Conservation (phyloP, 2,329 filamentous ascomycete species). For the Parastagonospora avenae region DNA sequence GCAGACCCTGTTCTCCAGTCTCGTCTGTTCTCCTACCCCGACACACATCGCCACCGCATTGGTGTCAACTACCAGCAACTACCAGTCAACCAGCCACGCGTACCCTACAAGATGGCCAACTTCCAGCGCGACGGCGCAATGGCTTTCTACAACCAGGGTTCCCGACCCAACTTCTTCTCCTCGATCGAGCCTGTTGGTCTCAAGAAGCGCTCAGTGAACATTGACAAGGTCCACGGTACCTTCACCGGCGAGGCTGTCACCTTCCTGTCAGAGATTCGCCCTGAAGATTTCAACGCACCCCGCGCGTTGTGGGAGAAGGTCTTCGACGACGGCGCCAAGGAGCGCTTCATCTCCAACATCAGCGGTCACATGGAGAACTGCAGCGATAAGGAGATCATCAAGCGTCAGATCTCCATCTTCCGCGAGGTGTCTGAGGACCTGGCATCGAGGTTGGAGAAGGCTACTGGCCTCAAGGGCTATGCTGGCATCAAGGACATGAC, state of each 20-base stretch:
- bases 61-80: slow-evolving; percentile 65
- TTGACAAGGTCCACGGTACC: slow-evolving; percentile 57
- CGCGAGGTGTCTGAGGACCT: slow-evolving; percentile 65
- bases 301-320: slow-evolving; percentile 66
- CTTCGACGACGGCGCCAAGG: slow-evolving; percentile 62
- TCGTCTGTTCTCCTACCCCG: slow-evolving; percentile 73
- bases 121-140: slow-evolving; percentile 76
- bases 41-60: slow-evolving; percentile 65
- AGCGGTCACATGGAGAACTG: slow-evolving; percentile 66
- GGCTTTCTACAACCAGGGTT: slow-evolving; percentile 69
- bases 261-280: slow-evolving; percentile 58
- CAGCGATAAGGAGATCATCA: slow-evolving; percentile 64
- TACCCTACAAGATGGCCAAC: slow-evolving; percentile 64
- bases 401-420: slow-evolving; percentile 69
- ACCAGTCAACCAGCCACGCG: slow-evolving; percentile 58
- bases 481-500: slow-evolving; percentile 59
- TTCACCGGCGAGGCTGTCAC: slow-evolving; percentile 57
- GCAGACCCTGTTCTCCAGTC: slow-evolving; percentile 73
- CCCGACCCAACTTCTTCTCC: slow-evolving; percentile 62
- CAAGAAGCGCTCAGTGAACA: slow-evolving; percentile 52
- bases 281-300: slow-evolving; percentile 62
- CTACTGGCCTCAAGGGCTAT: slow-evolving; percentile 66
- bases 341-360: slow-evolving; percentile 65
- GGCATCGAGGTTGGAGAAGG: slow-evolving; percentile 64
- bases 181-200: slow-evolving; percentile 60